Base-by-base conservation (phyloP, 495 filamentous ascomycete genomes). In the Rhizodiscina lignyota region DNA sequence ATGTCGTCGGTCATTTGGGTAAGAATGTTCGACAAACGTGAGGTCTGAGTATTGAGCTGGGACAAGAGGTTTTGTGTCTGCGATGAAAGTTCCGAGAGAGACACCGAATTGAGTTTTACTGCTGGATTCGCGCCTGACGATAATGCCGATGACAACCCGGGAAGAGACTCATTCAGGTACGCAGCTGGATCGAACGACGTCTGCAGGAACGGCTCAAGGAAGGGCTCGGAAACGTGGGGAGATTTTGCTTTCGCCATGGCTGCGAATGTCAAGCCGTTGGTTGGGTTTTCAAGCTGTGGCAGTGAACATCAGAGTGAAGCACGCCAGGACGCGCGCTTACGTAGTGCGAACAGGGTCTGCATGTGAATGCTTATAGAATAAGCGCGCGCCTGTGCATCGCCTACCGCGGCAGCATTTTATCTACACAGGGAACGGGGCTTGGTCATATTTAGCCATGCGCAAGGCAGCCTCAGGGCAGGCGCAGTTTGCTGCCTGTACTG, bases 1-100 rank as follows among this genome's bases (percentile, higher is more conserved):
- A 97, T 94, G 44, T 96, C 89, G 50, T 96, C 87, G 11, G 87
- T 94, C 37, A 96, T 63, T 38, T 79, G 75, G 21, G 83, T 93
- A 18, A 97, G 67, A 21, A 69, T 79, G 28, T 63, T 76, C n/a
- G 86, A 83, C 11, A 93, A 64, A 16, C 83, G 68, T 12, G 80
- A 74, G 11, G 82, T 89, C 52, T 93, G 84, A 8, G 86, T 79
- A 44, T 78, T 84, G 43, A 94, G 72, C 40, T 87, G 76, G 2
- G 86, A 80, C 36, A 94, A 70, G 21, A 85, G 63, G 2, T 77
- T 72, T 49, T 94, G 85, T 27, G 86, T 78, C 48, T 83, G 82
- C 1, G 76, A 60, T 10, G 82, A 81, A 31, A 93, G 62, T 36
- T 87, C 77, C 26, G 79, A 64, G 31, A 94, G 64, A 4, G 82